Evolutionary conservation across 495 filamentous ascomycete genomes (phyloP).

Genomic region (Eremomyces bilateralis): DNA sequence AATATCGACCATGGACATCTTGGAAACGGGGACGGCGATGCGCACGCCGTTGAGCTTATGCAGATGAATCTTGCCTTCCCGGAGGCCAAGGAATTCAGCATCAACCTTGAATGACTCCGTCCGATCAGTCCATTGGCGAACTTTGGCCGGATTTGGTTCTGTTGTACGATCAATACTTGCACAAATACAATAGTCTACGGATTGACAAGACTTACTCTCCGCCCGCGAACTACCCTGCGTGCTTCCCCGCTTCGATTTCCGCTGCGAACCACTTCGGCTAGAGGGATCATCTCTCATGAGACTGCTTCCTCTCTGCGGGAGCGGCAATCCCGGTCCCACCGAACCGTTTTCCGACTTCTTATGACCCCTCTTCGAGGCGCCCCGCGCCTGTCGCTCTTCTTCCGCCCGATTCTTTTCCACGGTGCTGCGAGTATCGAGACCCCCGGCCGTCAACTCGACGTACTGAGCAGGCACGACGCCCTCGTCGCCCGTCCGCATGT

Average conservation of each 20-base stretch:
- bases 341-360: slow-evolving; percentile 32
- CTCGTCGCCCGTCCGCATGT: slow-evolving; percentile 74
- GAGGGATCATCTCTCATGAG: slow-evolving; percentile 31
- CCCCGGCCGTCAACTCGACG: slow-evolving; percentile 51
- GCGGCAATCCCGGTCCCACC: slow-evolving; percentile 51
- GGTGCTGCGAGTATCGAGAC: slow-evolving; percentile 46
- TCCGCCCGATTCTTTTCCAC: slow-evolving; percentile 70
- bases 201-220: slow-evolving; percentile 40
- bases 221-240: slow-evolving; percentile 21
- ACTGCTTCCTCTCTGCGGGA: slow-evolving; percentile 49
- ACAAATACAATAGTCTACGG: slow-evolving; percentile 2
- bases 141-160: slow-evolving; percentile 72
- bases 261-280: slow-evolving; percentile 33
- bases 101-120: slow-evolving; percentile 93
- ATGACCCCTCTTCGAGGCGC: slow-evolving; percentile 40
- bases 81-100: slow-evolving; percentile 83
- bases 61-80: slow-evolving; percentile 90
- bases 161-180: slow-evolving; percentile 2
- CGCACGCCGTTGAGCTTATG: slow-evolving; percentile 97
- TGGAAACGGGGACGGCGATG: slow-evolving; percentile 82
- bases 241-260: slow-evolving; percentile 48
- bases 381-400: slow-evolving; percentile 57
- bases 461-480: slow-evolving; percentile 98
- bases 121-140: slow-evolving; percentile 84
- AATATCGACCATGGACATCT: slow-evolving; percentile 88